A percentile compares a stretch with the other conserved stretches of the same genome.
These are phyloP conservation scores for Cucurbita pepo DNA, from an alignment of 306 rosid genomes.

Conservation along the genomic window DNA sequence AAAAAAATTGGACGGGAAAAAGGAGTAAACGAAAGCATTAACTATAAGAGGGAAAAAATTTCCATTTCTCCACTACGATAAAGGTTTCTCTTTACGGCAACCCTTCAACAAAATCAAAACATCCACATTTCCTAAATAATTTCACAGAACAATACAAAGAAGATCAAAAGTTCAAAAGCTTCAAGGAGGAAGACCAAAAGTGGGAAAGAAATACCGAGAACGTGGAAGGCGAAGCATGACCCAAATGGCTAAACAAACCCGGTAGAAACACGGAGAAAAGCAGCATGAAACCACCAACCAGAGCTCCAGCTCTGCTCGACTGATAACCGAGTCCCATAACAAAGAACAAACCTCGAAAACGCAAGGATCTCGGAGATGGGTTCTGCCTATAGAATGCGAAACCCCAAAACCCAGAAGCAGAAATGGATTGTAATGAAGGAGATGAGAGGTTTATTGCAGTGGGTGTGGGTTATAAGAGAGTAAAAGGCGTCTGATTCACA, in stretches of 20 bases:
- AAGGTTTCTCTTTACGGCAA: neutral
- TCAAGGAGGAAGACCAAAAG: neutral
- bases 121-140: neutral
- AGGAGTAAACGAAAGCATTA: neutral
- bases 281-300: constrained; percentile 31
- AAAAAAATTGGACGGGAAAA: neutral
- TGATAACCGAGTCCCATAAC: constrained; percentile 22
- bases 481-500: constrained; percentile 23
- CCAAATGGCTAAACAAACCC: constrained; percentile 45
- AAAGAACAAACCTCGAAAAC: too few species aligned
- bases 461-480: neutral
- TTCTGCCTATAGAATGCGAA: neutral
- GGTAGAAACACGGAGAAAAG: constrained; percentile 47
- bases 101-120: neutral
- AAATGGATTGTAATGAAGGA: constrained; percentile 3
- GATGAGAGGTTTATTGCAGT: neutral
- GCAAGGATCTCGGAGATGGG: constrained; percentile 22
- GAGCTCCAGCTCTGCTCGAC: constrained; percentile 18
- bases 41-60: neutral
- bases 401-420: neutral
- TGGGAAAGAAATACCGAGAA: constrained; percentile 31
- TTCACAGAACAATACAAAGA: neutral
- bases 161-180: neutral
- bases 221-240: constrained; percentile 41
- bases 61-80: neutral